Evolutionary conservation across 2,329 filamentous ascomycete genomes (phyloP).

Genomic region (Scedosporium dehoogii): DNA sequence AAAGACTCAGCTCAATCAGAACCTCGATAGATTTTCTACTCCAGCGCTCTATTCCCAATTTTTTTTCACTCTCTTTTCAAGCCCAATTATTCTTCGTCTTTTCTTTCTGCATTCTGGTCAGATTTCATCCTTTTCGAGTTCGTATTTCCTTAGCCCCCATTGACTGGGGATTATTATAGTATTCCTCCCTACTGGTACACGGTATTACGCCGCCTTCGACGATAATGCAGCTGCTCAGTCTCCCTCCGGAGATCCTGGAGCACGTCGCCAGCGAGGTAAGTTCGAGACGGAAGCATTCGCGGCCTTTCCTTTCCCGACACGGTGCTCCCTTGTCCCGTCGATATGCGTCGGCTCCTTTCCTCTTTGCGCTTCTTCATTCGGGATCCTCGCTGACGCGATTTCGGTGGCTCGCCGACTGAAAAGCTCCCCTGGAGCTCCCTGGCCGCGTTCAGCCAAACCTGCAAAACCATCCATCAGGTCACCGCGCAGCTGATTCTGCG

Average conservation of each 20-base stretch:
- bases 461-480: background rate
- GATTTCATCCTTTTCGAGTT: no score
- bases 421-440: background rate
- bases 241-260: background rate
- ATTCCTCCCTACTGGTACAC: background rate
- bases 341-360: no score
- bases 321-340: no score
- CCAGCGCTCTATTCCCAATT: no score
- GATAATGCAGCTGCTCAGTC: background rate
- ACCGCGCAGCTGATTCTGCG: background rate
- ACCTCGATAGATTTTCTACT: no score
- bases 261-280: background rate
- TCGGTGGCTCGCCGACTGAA: background rate
- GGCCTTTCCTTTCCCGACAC: background rate
- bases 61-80: no score
- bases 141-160: background rate
- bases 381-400: background rate
- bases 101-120: no score
- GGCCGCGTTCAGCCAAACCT: background rate
- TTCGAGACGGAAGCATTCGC: background rate
- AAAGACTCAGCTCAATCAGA: no score
- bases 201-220: no score
- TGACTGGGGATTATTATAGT: background rate
- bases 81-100: no score
- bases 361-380: no score